A percentile compares a stretch with the other conserved stretches of the same genome.
Conservation (phyloP, 2,329 filamentous ascomycete genomes). For the Bimuria novae-zelandiae region DNA sequence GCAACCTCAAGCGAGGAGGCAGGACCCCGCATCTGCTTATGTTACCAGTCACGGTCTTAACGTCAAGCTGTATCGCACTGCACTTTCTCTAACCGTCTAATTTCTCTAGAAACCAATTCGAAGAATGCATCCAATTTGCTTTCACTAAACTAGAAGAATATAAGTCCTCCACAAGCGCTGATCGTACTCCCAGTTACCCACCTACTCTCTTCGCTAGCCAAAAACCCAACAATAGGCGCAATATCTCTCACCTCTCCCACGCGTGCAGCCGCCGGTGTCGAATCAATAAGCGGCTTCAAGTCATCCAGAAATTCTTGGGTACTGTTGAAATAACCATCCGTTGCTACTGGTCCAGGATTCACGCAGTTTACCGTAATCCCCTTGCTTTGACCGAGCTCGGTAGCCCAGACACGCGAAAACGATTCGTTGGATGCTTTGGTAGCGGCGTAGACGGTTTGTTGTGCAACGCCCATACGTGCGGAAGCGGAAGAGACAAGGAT, state of each 20-base stretch:
- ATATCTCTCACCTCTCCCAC: constrained; percentile 58
- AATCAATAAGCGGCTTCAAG: constrained; percentile 27
- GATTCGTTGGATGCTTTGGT: constrained; percentile 32
- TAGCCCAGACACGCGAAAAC: constrained; percentile 60
- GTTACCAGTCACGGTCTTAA: no score
- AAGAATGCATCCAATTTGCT: no score
- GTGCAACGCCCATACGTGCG: constrained; percentile 50
- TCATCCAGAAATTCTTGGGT: constrained; percentile 48
- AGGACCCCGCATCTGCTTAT: no score
- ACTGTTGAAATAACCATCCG: constrained; percentile 58
- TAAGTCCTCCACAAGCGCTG: constrained; percentile 54
- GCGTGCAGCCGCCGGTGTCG: constrained; percentile 55
- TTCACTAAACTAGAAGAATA: constrained; percentile 1
- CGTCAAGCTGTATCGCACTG: no score
- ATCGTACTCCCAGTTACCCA: constrained; percentile 54
- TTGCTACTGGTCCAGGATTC: constrained; percentile 61
- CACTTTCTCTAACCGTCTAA: no score
- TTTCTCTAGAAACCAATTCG: no score
- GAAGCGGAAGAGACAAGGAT: constrained; percentile 61
- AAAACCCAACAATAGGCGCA: constrained; percentile 57
- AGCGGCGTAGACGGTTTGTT: constrained; percentile 35
- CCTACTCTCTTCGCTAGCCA: constrained; percentile 50
- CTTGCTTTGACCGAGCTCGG: constrained; percentile 56
- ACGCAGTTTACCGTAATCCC: constrained; percentile 64
- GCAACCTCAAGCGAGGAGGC: no score